Base-by-base conservation (phyloP, 2,329 filamentous ascomycete genomes). In the Ampelomyces quisqualis region DNA sequence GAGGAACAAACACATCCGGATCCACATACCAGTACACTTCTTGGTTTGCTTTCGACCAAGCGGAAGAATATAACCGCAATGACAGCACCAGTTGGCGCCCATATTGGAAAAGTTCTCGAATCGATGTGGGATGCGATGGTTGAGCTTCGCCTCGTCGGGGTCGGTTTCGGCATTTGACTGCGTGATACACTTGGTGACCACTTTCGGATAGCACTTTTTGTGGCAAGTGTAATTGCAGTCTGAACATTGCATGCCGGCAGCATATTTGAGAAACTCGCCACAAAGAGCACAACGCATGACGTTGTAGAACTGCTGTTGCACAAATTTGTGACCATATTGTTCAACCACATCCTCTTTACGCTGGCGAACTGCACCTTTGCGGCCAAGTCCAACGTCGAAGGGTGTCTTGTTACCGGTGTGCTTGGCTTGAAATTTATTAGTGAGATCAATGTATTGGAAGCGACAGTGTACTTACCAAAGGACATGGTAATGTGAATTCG, bases 141-240 rank as follows among this genome's bases (percentile, higher is more conserved):
- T 98, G 80, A 98, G 94, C 77, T 97, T 98, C 72, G 96, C 93
- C 71, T 98, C 93, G 70, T 98, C 93, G 15, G 93, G 91, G 68
- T 98, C 93, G 5, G 89, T 95, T 70, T 98, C 93, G 51, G 93
- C 91, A 66, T 98, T 98, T 49, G 91, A 96, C 70, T 98, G 97
- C 74, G 91, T 97, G 70, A 98, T 98, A 74, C 93, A 98, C 72
- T 98, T 98, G 51, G 93, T 98, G 58, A 98, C 93, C 32, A 98
- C 93, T 69, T 90, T 95, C 11, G 82, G 75, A 70, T 97, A 98
- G 68, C 93, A 98, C 72, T 97, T 96, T 60, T 89, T 91, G 71
- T 98, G 93, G 71, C 93, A 98, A 26, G 91, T 97, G 73, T 97
- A 97, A 73, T 97, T 97, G 85, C 93, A 98, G 72, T 98, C 93